Evolutionary conservation across 306 rosid species (phyloP).

Genomic region (Prunus kanzakura): DNA sequence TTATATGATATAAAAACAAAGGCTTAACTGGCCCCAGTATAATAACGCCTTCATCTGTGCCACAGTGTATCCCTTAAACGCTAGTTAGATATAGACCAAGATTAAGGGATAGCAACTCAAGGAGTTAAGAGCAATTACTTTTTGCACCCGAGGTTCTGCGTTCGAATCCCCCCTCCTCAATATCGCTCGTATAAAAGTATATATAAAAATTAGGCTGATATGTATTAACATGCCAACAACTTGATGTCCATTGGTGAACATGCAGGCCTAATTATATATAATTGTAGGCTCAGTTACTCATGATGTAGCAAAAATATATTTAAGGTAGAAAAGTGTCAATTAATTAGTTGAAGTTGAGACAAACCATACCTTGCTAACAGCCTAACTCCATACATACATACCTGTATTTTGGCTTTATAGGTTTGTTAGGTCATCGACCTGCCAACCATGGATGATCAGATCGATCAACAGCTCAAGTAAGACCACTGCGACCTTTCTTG

Average conservation of each 20-base stretch:
- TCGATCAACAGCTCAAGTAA: conserved; percentile 3
- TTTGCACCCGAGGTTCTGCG: too few relatives aligned
- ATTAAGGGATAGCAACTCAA: too few relatives aligned
- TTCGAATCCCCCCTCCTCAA: too few relatives aligned
- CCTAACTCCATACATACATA: neutral
- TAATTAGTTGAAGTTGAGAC: conserved; percentile 7
- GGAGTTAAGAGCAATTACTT: too few relatives aligned
- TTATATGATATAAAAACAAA: neutral
- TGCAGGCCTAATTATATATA: conserved; percentile 1
- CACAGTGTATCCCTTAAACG: too few relatives aligned
- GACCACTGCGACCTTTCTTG: conserved; percentile 1
- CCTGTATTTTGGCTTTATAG: neutral
- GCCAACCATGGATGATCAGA: conserved; percentile 13
- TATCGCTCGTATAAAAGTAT: too few relatives aligned
- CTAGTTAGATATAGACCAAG: too few relatives aligned
- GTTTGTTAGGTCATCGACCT: conserved; percentile 22
- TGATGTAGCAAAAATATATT: neutral
- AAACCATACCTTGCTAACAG: conserved; percentile 17
- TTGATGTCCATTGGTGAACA: neutral
- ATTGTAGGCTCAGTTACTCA: neutral
- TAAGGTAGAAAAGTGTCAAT: conserved; percentile 11
- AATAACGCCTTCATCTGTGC: too few relatives aligned
- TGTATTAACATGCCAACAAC: conserved; percentile 4
- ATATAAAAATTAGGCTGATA: neutral
- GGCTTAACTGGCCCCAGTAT: too few relatives aligned